Percentiles rank a stretch among this genome's conserved stretches.
Conservation (phyloP, 2,329 filamentous ascomycete genomes). For the Whalleya microplaca region DNA sequence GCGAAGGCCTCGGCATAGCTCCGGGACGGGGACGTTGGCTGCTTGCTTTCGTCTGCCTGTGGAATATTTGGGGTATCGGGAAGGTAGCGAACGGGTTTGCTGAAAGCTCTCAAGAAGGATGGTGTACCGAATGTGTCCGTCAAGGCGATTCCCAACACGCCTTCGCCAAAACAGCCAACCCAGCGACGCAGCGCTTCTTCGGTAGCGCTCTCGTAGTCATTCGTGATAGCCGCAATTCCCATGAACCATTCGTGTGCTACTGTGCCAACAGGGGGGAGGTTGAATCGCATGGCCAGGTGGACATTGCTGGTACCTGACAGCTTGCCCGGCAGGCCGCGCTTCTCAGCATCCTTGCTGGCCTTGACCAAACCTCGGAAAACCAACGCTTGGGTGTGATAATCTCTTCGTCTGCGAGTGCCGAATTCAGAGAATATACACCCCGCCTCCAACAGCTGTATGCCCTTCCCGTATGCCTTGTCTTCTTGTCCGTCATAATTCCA, state of each 20-base stretch:
- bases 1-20: slow-evolving; percentile 83
- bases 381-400: slow-evolving; percentile 93
- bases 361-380: slow-evolving; percentile 85
- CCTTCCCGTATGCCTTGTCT: slow-evolving; percentile 83
- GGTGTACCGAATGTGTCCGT: slow-evolving; percentile 97
- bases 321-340: slow-evolving; percentile 69
- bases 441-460: slow-evolving; percentile 72
- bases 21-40: slow-evolving; percentile 47
- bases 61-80: slow-evolving; percentile 43
- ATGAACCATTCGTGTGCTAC: slow-evolving; percentile 99
- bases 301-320: slow-evolving; percentile 94
- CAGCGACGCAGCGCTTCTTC: slow-evolving; percentile 85
- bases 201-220: slow-evolving; percentile 83
- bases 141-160: slow-evolving; percentile 81
- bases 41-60: slow-evolving; percentile 46
- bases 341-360: slow-evolving; percentile 72
- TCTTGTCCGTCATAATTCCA: slow-evolving; percentile 90
- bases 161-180: slow-evolving; percentile 88
- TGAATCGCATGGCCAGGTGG: slow-evolving; percentile 93
- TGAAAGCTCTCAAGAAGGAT: slow-evolving; percentile 84
- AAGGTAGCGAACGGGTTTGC: slow-evolving; percentile 59
- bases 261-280: slow-evolving; percentile 82
- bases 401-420: slow-evolving; percentile 82
- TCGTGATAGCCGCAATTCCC: slow-evolving; percentile 89
- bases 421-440: slow-evolving; percentile 95